Evolutionary conservation across 768 basidiomycete genomes (phyloP), one percentile per base, ranked within the genome.

Genomic region (Dacryopinax spathularia): DNA sequence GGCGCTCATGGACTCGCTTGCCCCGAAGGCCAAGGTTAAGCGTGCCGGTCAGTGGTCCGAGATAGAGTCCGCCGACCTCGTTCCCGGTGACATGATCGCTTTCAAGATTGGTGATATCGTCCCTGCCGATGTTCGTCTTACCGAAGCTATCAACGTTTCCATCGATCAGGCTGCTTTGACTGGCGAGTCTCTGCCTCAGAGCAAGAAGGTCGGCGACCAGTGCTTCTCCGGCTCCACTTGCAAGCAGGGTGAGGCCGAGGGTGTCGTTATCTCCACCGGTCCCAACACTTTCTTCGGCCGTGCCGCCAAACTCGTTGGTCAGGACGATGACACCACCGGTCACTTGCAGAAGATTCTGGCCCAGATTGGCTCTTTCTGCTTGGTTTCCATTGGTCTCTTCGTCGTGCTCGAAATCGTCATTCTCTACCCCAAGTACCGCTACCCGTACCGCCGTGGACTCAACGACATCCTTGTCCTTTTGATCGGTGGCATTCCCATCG

Each of bases 71-170:
- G 69, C 93, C 34, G 82, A 79, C 34, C 84, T 98, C 62, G 93
- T 96, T 34, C 95, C 95, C 60, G 95, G 94, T 73, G 95, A 98
- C 72, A 88, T 96, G 82, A 78, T 98, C 65, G 80, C 92, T 2
- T 98, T 97, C 91, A 98, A 98, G 78, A 97, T 97, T 75, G 95
- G 95, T 79, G 95, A 97, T 71, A 89, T 98, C 67, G 95, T 97
- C 65, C 92, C 95, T 62, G 94, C 93, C 66, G 95, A 97, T 73
- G 96, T 94, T 77, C 91, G 94, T 82, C 86, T 98, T 65, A 88
- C 87, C 6, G 95, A 98, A 73, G 85, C 94, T 62, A 85, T 97
- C 83, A 96, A 97, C 77, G 89, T 98, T 36, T 95, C 91, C 35
- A 97, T 97, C 72, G 95, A 98, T 75, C 94, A 97, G 79, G 95